These are phyloP conservation scores for Fistulifera solaris DNA, from an alignment of 108 stramenopile species.

Conservation along the genomic window DNA sequence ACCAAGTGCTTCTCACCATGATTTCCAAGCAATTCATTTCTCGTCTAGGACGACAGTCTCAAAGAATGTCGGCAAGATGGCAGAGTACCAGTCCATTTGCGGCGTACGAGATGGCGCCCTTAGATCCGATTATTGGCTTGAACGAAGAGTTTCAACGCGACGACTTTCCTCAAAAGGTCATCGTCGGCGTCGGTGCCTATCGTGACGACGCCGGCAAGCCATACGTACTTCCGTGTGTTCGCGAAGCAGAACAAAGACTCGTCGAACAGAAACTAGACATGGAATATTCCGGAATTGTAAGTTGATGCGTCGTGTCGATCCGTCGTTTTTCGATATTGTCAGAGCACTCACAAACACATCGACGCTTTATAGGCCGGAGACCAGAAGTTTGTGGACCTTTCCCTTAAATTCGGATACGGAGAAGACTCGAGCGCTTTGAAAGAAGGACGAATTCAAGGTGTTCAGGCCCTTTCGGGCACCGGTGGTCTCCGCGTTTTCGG, in stretches of 20 bases:
- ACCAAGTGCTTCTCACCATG: too few relatives aligned
- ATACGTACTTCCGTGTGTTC: conserved; percentile 88
- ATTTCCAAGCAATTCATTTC: too few relatives aligned
- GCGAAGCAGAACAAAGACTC: conserved; percentile 87
- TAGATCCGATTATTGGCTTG: conserved; percentile 97
- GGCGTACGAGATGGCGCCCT: conserved; percentile 88
- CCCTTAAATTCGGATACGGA: conserved; percentile 93
- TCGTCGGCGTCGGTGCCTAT: conserved; percentile 94
- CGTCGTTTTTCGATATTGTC: not conserved
- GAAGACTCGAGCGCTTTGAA: conserved; percentile 71
- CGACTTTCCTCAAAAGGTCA: conserved; percentile 76
- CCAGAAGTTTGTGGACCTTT: conserved; percentile 78
- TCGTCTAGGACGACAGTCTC: too few relatives aligned
- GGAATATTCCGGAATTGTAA: conserved; percentile 78
- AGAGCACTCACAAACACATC: not conserved
- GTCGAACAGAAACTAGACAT: conserved; percentile 56
- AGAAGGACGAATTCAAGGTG: conserved; percentile 80
- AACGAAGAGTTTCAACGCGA: conserved; percentile 67
- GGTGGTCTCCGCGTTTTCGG: conserved; percentile 94
- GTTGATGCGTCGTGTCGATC: conserved; percentile 9
- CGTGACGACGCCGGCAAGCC: conserved; percentile 93
- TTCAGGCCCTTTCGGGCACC: conserved; percentile 96
- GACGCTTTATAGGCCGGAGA: conserved; percentile 54
- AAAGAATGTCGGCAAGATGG: too few relatives aligned
- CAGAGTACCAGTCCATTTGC: conserved; percentile 50